Conservation (phyloP, 345 rosid genomes). For the Clarkia xantiana region DNA sequence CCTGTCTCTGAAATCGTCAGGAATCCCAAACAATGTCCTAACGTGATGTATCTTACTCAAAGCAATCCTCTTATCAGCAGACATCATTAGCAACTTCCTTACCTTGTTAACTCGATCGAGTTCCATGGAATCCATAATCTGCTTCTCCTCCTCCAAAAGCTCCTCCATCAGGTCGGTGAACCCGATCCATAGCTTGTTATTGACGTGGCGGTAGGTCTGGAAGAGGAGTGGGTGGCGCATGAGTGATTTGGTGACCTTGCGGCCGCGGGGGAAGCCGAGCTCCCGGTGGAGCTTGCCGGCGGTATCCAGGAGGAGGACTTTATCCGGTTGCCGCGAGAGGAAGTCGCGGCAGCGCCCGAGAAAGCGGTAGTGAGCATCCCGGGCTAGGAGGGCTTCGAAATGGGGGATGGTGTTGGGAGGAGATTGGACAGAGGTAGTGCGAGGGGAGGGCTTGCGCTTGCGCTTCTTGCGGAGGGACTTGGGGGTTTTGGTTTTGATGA, state of each 20-base stretch:
- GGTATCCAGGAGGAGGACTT: slow-evolving; percentile 55
- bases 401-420: slow-evolving; percentile 30
- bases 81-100: slow-evolving; percentile 67
- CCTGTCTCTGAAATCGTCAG: slow-evolving; percentile 75
- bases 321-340: slow-evolving; percentile 55
- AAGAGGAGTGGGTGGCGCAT: slow-evolving; percentile 54
- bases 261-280: slow-evolving; percentile 89
- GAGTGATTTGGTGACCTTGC: slow-evolving; percentile 45
- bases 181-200: slow-evolving; percentile 68
- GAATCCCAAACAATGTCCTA: slow-evolving; percentile 62
- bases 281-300: slow-evolving; percentile 76
- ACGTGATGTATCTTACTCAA: slow-evolving; percentile 64
- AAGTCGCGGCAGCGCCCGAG: slow-evolving; percentile 43
- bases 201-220: slow-evolving; percentile 46
- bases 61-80: slow-evolving; percentile 50
- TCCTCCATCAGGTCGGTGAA: slow-evolving; percentile 56
- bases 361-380: slow-evolving; percentile 59
- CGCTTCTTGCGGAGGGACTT: slow-evolving; percentile 28
- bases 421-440: slow-evolving; percentile 45
- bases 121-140: slow-evolving; percentile 45
- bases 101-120: slow-evolving; percentile 44
- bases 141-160: slow-evolving; percentile 43
- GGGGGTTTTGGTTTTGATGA: slow-evolving; percentile 70
- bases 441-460: slow-evolving; percentile 33
- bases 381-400: slow-evolving; percentile 43